Percentiles rank a stretch among this genome's conserved stretches.
Conservation (phyloP, 768 basidiomycete genomes). For the Pseudohyphozyma bogoriensis region DNA sequence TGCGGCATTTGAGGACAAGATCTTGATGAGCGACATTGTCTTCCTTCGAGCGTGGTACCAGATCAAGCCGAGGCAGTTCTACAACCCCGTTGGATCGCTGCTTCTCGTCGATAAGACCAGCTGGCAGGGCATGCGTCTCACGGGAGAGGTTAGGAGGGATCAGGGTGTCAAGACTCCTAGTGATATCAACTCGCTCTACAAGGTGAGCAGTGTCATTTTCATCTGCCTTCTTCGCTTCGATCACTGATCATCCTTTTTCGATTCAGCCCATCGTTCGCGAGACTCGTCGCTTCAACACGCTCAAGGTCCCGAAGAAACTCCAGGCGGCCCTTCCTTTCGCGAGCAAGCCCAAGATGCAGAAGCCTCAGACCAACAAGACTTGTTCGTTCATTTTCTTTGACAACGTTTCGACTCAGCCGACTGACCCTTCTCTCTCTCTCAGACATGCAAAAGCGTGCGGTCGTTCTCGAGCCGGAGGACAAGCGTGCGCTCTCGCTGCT, state of each 20-base stretch:
- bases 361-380: slow-evolving; percentile 48
- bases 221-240: not conserved
- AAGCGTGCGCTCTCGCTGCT: slow-evolving; percentile 79
- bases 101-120: slow-evolving; percentile 61
- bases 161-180: slow-evolving; percentile 71
- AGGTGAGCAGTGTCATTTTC: slow-evolving; percentile 40
- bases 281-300: slow-evolving; percentile 77
- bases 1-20: slow-evolving; percentile 96
- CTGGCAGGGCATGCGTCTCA: slow-evolving; percentile 93
- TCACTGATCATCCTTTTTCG: not conserved
- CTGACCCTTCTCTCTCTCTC: not conserved
- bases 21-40: slow-evolving; percentile 88
- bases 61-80: slow-evolving; percentile 86
- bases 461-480: slow-evolving; percentile 91
- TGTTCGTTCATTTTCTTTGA: slow-evolving; percentile 10
- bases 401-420: not conserved
- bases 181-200: slow-evolving; percentile 78
- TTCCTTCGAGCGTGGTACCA: slow-evolving; percentile 97
- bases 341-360: slow-evolving; percentile 77
- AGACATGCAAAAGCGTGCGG: slow-evolving; percentile 81
- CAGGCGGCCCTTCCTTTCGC: slow-evolving; percentile 84
- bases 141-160: slow-evolving; percentile 81
- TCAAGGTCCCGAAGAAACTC: slow-evolving; percentile 79
- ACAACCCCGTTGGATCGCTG: slow-evolving; percentile 89
- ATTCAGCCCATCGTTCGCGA: slow-evolving; percentile 56